phyloP scores from a whole-genome alignment of 805 yeast genomes.

The Sugiyamaella chiloensis region DNA sequence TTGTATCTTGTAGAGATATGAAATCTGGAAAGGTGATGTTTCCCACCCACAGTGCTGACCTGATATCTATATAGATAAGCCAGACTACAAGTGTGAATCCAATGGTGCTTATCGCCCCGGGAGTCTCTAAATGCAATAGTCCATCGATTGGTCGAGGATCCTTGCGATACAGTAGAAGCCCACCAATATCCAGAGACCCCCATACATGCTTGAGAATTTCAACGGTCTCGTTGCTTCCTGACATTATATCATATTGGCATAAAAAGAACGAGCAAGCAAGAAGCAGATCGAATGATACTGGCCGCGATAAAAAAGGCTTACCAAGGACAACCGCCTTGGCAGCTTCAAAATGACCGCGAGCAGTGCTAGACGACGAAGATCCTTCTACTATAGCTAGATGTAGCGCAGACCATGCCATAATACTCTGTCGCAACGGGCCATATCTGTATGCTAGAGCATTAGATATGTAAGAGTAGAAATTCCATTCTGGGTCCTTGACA shows the following conservation, averaged over 20 bases:
- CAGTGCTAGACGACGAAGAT: neutral
- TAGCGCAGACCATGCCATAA: slow-evolving; percentile 2
- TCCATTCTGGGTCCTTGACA: neutral
- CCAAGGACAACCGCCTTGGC: neutral
- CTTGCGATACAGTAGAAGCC: neutral
- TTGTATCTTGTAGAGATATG: neutral
- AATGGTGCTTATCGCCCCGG: neutral
- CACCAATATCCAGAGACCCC: neutral
- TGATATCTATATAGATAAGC: neutral
- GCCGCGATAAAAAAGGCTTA: neutral
- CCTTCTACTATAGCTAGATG: neutral
- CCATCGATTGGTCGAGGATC: neutral
- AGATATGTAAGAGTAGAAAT: neutral
- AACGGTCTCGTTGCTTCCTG: neutral
- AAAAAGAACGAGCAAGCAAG: neutral
- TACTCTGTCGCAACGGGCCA: neutral
- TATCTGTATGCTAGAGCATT: neutral
- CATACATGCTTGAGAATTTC: neutral
- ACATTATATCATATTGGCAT: neutral
- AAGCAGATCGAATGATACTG: neutral
- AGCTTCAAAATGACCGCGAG: neutral
- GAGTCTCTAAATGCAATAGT: neutral
- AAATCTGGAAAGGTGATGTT: neutral
- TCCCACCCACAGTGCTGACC: neutral
- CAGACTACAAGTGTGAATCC: neutral